Conservation (phyloP, 2,329 filamentous ascomycete genomes). For the Fusarium sp. region DNA sequence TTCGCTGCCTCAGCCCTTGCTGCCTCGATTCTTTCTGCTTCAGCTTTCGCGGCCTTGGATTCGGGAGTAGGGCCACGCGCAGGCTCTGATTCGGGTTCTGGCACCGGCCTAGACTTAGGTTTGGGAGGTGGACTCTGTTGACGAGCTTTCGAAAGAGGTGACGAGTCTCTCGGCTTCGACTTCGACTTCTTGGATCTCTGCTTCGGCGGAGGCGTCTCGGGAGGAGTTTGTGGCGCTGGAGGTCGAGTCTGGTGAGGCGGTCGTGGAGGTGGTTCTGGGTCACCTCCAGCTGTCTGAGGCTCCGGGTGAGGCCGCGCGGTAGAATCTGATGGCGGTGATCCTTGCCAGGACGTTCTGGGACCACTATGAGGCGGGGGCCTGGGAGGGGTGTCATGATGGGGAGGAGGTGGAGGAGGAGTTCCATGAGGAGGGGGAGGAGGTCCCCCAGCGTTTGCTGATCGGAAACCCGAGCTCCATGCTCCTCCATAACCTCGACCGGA, state of each 20-base stretch:
- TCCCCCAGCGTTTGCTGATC: constrained; percentile 52
- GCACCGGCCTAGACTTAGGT: constrained; percentile 31
- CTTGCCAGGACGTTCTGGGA: constrained; percentile 57
- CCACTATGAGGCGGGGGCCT: constrained; percentile 50
- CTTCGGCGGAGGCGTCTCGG: constrained; percentile 44
- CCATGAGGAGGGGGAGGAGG: constrained; percentile 53
- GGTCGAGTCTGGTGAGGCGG: constrained; percentile 40
- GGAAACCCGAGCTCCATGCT: constrained; percentile 51
- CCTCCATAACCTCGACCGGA: constrained; percentile 45
- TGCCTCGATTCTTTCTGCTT: constrained; percentile 46
- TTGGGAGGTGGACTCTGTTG: constrained; percentile 39
- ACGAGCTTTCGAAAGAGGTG: constrained; percentile 43
- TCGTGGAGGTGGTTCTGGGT: constrained; percentile 43
- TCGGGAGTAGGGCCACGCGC: background rate
- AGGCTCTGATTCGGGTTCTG: background rate
- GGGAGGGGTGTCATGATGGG: constrained; percentile 48
- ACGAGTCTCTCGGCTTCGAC: constrained; percentile 34
- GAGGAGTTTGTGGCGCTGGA: constrained; percentile 40
- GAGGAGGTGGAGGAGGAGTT: constrained; percentile 56
- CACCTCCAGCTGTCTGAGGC: constrained; percentile 36
- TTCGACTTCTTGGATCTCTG: constrained; percentile 40
- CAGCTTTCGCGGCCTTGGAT: background rate
- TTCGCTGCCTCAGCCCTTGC: constrained; percentile 12
- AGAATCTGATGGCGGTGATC: constrained; percentile 47
- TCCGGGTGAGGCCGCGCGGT: constrained; percentile 44